phyloP scores from a whole-genome alignment of 2,329 filamentous ascomycete genomes.

The Periconia sp. region DNA sequence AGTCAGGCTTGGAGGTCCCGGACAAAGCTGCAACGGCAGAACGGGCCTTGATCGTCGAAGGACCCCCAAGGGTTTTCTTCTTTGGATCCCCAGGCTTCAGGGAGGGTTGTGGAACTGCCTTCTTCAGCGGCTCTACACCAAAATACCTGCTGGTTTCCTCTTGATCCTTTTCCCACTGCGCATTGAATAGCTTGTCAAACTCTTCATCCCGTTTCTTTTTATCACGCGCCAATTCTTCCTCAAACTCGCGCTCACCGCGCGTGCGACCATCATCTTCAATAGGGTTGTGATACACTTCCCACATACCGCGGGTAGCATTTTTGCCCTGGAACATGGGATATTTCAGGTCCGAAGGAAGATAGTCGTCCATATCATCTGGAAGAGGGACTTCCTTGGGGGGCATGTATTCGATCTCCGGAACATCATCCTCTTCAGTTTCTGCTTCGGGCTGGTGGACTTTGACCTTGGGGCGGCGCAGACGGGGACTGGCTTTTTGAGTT shows the following conservation, averaged over 20 bases:
- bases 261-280: slow-evolving; percentile 69
- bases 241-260: slow-evolving; percentile 59
- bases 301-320: slow-evolving; percentile 56
- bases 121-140: slow-evolving; percentile 28
- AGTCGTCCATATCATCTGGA: slow-evolving; percentile 70
- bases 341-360: slow-evolving; percentile 55
- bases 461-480: slow-evolving; percentile 56
- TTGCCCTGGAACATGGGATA: slow-evolving; percentile 55
- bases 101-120: slow-evolving; percentile 24
- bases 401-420: slow-evolving; percentile 86
- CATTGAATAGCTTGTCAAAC: slow-evolving; percentile 67
- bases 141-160: slow-evolving; percentile 48
- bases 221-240: slow-evolving; percentile 48
- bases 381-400: slow-evolving; percentile 68
- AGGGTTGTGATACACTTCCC: slow-evolving; percentile 54
- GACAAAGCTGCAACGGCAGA: slow-evolving; percentile 49
- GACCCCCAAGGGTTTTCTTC: slow-evolving; percentile 38
- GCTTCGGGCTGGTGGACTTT: slow-evolving; percentile 65
- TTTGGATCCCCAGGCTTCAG: slow-evolving; percentile 11
- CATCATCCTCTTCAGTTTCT: slow-evolving; percentile 53
- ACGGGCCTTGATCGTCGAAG: slow-evolving; percentile 57
- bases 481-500: slow-evolving; percentile 65
- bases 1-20: slow-evolving; percentile 35
- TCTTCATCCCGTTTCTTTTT: slow-evolving; percentile 64
- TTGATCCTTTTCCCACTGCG: slow-evolving; percentile 56